Conservation (phyloP, 2,329 filamentous ascomycete species). For the Fusarium sp. region DNA sequence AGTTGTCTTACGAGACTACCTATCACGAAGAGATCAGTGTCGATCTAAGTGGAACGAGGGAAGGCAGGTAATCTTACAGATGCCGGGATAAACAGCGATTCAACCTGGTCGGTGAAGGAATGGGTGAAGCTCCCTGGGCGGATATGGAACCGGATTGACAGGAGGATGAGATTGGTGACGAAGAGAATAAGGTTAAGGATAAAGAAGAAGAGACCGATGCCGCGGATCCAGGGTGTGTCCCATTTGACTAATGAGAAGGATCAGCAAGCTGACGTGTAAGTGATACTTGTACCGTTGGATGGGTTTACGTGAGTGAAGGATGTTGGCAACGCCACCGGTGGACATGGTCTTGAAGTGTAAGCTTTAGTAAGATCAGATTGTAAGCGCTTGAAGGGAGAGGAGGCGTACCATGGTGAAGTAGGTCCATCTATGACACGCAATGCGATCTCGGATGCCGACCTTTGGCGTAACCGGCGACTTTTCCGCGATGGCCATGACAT, state of each 20-base stretch:
- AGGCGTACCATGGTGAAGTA: slow-evolving; percentile 72
- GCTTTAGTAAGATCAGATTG: not conserved
- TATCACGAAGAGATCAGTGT: slow-evolving; percentile 32
- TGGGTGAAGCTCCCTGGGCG: slow-evolving; percentile 76
- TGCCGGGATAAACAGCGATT: slow-evolving; percentile 81
- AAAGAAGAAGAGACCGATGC: slow-evolving; percentile 70
- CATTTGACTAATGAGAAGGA: slow-evolving; percentile 32
- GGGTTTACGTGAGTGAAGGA: slow-evolving; percentile 53
- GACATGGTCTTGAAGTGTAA: slow-evolving; percentile 52
- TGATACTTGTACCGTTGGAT: not conserved
- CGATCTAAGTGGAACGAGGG: slow-evolving; percentile 6
- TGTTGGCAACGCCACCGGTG: slow-evolving; percentile 66
- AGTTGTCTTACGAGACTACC: slow-evolving; percentile 55
- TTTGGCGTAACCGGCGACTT: slow-evolving; percentile 40
- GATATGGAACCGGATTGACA: slow-evolving; percentile 74
- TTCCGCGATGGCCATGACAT: slow-evolving; percentile 48
- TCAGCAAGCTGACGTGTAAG: not conserved
- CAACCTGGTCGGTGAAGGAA: slow-evolving; percentile 80
- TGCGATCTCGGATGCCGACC: slow-evolving; percentile 60
- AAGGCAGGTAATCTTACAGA: slow-evolving; percentile 53
- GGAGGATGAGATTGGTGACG: slow-evolving; percentile 69
- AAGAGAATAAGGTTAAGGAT: slow-evolving; percentile 73
- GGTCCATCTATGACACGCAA: slow-evolving; percentile 73
- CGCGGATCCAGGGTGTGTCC: slow-evolving; percentile 63
- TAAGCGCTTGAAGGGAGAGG: not conserved